Evolutionary conservation across 208 protist species (phyloP), one percentile per base, ranked within the genome.

Genomic region (Acanthamoeba triangularis): DNA sequence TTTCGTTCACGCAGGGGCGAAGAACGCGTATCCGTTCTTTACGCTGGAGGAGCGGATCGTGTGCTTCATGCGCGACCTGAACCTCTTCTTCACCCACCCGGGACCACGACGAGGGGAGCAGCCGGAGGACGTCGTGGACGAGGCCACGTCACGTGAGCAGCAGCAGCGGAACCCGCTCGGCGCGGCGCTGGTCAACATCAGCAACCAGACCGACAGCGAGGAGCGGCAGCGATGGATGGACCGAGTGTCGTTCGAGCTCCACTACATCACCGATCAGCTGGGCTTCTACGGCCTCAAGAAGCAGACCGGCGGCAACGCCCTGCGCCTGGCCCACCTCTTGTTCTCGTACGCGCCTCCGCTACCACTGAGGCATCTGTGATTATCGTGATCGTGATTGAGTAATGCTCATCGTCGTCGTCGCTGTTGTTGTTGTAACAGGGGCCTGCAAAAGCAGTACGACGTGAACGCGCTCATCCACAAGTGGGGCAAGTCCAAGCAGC

Each of bases 241-340:
- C 33, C 92, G 11, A 35, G 52, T 72, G 94, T 69, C 93, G 41
- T 95, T 96, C 41, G 93, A 96, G 87, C 74, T 96, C 23, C 94
- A 96, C 61, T 95, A 96, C 90, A 54, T 96, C 4, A 96, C 96
- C n/a, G 95, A 96, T 65, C 90, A 96, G 69, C 94, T 96, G 30
- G 82, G 88, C 49, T 94, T 96, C 30, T 96, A 91, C 90, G 96
- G 96, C 72, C 67, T 96, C 23, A 96, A 96, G 44, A 96, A 96
- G 90, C 96, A 96, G 72, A 90, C 94, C 33, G 96, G 96, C 76
- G 67, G 88, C 80, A 90, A 93, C n/a, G 90, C 96, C 49, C 93
- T 95, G 25, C 93, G 95, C 52, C 90, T 96, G 35, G 96, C 96
- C 25, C 93, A 87, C 52, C 65, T 96, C 54, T 84, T 96, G 13